A percentile compares a stretch with the other conserved stretches of the same genome.
Evolutionary conservation across 108 stramenopile genomes (phyloP).

Genomic region (Discostella stelligeroides): DNA sequence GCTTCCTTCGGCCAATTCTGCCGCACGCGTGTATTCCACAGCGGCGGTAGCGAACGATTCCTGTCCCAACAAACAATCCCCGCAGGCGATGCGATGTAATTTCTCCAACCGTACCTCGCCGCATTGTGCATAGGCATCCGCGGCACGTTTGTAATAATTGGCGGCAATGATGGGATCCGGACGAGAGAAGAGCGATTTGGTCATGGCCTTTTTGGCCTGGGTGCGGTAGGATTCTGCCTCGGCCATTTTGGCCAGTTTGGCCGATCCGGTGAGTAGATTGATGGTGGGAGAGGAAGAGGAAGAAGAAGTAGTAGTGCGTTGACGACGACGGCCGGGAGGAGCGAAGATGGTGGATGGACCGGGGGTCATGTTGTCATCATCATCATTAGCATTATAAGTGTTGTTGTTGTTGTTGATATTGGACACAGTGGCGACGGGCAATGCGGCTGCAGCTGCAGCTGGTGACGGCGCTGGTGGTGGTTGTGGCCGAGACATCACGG

Average conservation of each 20-base stretch:
- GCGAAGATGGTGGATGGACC: constrained; percentile 24
- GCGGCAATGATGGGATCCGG: constrained; percentile 80
- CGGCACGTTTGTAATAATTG: constrained; percentile 86
- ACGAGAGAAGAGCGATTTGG: constrained; percentile 60
- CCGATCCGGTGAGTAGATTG: constrained; percentile 48
- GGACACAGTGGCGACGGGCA: background rate
- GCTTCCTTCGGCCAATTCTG: constrained; percentile 51
- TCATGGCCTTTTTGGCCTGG: constrained; percentile 84
- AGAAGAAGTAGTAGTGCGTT: no score
- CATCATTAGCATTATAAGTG: background rate
- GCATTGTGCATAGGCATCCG: constrained; percentile 78
- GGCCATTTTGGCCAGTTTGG: constrained; percentile 71
- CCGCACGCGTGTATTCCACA: constrained; percentile 74
- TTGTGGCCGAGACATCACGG: background rate
- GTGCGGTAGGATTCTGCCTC: constrained; percentile 80
- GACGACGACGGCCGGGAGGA: no score
- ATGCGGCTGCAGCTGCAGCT: background rate
- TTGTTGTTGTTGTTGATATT: background rate
- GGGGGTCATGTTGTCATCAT: constrained; percentile 13
- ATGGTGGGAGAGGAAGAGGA: background rate
- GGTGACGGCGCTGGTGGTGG: no score
- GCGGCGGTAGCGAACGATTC: constrained; percentile 81
- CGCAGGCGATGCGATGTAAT: constrained; percentile 68
- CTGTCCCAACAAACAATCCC: constrained; percentile 68
- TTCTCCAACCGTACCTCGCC: constrained; percentile 75